A percentile compares a stretch with the other conserved stretches of the same genome.
Evolutionary conservation across 2,329 filamentous ascomycete genomes (phyloP).

Genomic region (Colletotrichum sp.): DNA sequence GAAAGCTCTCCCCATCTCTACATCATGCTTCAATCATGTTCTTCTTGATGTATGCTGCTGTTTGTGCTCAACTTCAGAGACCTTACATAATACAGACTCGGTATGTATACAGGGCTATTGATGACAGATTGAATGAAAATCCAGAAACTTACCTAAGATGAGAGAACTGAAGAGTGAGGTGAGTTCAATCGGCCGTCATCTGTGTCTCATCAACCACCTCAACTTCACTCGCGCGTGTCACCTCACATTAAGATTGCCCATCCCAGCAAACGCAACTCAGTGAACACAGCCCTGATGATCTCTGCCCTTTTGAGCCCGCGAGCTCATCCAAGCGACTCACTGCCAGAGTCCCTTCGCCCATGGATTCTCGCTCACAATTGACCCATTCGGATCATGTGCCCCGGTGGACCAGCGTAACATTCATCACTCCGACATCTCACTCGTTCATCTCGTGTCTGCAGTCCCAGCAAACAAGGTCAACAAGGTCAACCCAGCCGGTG

Average conservation of each 20-base stretch:
- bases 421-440: not conserved
- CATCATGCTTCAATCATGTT: not conserved
- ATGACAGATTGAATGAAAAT: not conserved
- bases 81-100: not conserved
- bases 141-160: not conserved
- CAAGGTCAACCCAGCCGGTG: not conserved
- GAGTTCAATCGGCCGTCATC: not conserved
- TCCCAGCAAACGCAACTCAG: not conserved
- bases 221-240: not conserved
- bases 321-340: not conserved
- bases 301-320: not conserved
- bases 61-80: not conserved
- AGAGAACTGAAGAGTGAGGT: not conserved
- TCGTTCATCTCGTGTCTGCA: conserved; percentile 15
- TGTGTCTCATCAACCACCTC: not conserved
- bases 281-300: not conserved
- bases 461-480: not conserved
- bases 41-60: not conserved
- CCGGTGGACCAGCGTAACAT: conserved; percentile 5
- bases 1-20: not conserved
- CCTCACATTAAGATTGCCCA: not conserved
- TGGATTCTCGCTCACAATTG: conserved; percentile 4
- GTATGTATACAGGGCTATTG: too few relatives aligned
- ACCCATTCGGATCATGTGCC: not conserved
- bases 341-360: not conserved